Conservation (phyloP, 2,329 filamentous ascomycete species). For the Pyrenochaeta sp. region DNA sequence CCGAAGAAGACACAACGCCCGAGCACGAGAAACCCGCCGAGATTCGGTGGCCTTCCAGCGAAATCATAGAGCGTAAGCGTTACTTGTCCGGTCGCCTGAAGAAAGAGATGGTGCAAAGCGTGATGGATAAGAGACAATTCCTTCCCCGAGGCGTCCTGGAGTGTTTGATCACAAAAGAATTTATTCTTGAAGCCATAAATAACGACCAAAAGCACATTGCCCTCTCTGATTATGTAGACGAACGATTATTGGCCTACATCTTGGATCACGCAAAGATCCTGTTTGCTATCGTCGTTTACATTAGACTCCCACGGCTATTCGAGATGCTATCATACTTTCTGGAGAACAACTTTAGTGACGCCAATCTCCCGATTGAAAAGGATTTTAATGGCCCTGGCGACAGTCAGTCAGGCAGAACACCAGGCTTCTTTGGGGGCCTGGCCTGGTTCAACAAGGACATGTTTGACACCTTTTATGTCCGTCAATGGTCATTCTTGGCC, state of each 20-base stretch:
- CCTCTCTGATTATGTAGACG: background rate
- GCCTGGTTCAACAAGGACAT: background rate
- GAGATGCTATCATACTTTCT: background rate
- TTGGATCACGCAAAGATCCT: background rate
- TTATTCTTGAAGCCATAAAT: background rate
- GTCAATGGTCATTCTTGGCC: background rate
- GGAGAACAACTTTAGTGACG: background rate
- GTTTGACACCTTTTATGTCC: background rate
- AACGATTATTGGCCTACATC: background rate
- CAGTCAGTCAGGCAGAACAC: background rate
- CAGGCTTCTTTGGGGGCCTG: background rate
- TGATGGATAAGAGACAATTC: background rate
- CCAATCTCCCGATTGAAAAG: background rate
- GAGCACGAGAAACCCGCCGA: too few relatives aligned
- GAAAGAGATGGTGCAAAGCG: background rate
- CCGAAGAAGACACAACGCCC: too few relatives aligned
- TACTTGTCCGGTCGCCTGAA: too few relatives aligned
- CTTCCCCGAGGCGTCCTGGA: background rate
- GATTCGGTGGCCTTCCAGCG: too few relatives aligned
- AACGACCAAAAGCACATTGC: too few relatives aligned
- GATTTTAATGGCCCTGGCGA: background rate
- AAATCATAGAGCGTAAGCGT: too few relatives aligned
- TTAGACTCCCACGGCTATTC: background rate
- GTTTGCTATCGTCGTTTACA: background rate
- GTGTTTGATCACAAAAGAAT: background rate